Evolutionary conservation across 371 early-diverging fungal species (phyloP).

Genomic region (Conidiobolus incongruus): DNA sequence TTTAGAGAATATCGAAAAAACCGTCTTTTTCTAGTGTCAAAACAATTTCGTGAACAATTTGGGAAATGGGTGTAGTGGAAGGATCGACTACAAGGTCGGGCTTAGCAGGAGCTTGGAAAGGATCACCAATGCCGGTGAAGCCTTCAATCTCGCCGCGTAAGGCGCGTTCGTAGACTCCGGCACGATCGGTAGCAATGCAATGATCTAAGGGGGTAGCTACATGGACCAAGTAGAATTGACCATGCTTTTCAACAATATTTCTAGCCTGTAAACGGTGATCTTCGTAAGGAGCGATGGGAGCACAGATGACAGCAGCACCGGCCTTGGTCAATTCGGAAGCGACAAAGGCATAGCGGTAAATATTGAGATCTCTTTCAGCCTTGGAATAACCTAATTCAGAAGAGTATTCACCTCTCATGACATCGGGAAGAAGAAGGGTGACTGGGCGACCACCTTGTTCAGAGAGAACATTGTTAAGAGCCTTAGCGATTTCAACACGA

Average conservation of each 20-base stretch:
- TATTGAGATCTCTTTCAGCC: constrained; percentile 71
- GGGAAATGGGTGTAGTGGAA: constrained; percentile 39
- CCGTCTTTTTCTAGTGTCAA: constrained; percentile 56
- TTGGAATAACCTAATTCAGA: constrained; percentile 70
- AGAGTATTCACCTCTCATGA: constrained; percentile 62
- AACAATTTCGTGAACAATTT: constrained; percentile 80
- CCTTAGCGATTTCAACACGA: constrained; percentile 60
- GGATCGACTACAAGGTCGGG: constrained; percentile 56
- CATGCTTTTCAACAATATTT: constrained; percentile 34
- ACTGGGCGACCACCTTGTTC: constrained; percentile 76
- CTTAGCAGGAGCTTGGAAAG: constrained; percentile 60
- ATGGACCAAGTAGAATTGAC: constrained; percentile 76
- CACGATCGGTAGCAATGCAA: constrained; percentile 60
- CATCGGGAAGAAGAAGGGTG: constrained; percentile 67
- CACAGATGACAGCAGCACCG: constrained; percentile 75
- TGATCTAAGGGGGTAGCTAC: constrained; percentile 68
- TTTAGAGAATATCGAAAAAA: constrained; percentile 1
- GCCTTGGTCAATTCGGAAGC: constrained; percentile 73
- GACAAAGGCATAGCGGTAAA: constrained; percentile 68
- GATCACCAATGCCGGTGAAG: constrained; percentile 82
- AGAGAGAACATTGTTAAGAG: constrained; percentile 66
- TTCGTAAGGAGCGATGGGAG: constrained; percentile 78
- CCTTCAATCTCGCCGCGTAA: constrained; percentile 61
- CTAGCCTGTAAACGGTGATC: constrained; percentile 51
- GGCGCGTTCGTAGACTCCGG: constrained; percentile 73